Conservation (phyloP, 257 asterid genomes). For the Rhazya stricta region DNA sequence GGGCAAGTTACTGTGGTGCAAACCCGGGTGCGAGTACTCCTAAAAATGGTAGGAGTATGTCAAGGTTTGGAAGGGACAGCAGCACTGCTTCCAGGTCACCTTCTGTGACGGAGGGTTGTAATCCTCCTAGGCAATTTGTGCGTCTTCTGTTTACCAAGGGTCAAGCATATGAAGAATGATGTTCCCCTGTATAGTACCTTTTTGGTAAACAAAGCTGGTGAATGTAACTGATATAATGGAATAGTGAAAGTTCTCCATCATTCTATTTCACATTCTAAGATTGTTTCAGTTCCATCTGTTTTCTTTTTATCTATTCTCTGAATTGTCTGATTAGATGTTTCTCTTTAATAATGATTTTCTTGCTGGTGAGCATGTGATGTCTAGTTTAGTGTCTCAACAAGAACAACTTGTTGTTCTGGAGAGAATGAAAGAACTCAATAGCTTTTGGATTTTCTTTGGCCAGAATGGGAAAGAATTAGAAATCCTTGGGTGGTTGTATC, state of each 20-base stretch:
- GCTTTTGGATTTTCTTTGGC: neutral
- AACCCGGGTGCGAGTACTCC: constrained; percentile 81
- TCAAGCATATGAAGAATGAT: neutral
- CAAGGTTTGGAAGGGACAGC: constrained; percentile 72
- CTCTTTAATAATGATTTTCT: neutral
- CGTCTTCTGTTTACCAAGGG: neutral
- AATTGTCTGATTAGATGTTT: neutral
- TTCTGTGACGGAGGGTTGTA: constrained; percentile 57
- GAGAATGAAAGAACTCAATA: neutral
- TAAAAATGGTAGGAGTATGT: constrained; percentile 77
- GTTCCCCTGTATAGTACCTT: neutral
- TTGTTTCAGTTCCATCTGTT: neutral
- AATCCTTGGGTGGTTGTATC: neutral
- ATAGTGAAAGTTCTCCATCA: neutral
- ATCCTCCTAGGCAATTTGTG: constrained; percentile 60
- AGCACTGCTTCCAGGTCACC: constrained; percentile 62
- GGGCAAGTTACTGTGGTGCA: constrained; percentile 90
- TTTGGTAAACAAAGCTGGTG: neutral
- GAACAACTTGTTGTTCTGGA: neutral
- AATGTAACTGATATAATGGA: neutral
- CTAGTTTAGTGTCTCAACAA: neutral
- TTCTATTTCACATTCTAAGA: neutral
- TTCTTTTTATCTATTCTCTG: neutral
- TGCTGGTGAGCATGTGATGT: neutral
- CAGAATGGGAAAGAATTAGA: neutral